Evolutionary conservation across 306 rosid species (phyloP).

Genomic region (Glycine latifolia): DNA sequence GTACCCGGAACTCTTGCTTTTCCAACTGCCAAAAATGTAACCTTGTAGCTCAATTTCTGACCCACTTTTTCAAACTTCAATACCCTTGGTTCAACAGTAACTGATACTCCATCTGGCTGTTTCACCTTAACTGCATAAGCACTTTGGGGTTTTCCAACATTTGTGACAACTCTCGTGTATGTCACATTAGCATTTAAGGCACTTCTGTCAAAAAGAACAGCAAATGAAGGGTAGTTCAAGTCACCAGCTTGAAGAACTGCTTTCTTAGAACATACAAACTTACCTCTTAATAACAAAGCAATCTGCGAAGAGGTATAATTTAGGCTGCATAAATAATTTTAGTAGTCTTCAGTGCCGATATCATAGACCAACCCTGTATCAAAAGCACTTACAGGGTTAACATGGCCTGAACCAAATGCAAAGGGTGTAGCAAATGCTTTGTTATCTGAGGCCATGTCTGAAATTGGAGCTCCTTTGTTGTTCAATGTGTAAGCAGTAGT

Average conservation of each 20-base stretch:
- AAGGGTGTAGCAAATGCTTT: slow-evolving; percentile 62
- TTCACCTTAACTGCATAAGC: slow-evolving; percentile 61
- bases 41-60: slow-evolving; percentile 63
- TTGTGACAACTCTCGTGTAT: slow-evolving; percentile 65
- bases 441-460: slow-evolving; percentile 48
- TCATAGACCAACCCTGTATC: slow-evolving; percentile 78
- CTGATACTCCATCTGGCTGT: slow-evolving; percentile 58
- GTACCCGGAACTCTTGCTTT: slow-evolving; percentile 23
- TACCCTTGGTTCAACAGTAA: slow-evolving; percentile 55
- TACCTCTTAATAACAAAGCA: slow-evolving; percentile 56
- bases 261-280: slow-evolving; percentile 51
- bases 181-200: slow-evolving; percentile 45
- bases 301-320: slow-evolving; percentile 67
- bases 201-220: slow-evolving; percentile 50
- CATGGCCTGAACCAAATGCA: slow-evolving; percentile 78
- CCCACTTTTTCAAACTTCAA: slow-evolving; percentile 57
- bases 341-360: slow-evolving; percentile 56
- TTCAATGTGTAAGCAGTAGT: slow-evolving; percentile 68
- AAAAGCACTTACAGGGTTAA: slow-evolving; percentile 69
- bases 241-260: slow-evolving; percentile 55
- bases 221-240: slow-evolving; percentile 78
- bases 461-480: slow-evolving; percentile 58
- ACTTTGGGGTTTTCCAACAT: slow-evolving; percentile 62
- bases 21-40: slow-evolving; percentile 54
- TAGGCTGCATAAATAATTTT: slow-evolving; percentile 65